Base-by-base conservation (phyloP, 306 rosid genomes). In the Trichosanthes truncata region DNA sequence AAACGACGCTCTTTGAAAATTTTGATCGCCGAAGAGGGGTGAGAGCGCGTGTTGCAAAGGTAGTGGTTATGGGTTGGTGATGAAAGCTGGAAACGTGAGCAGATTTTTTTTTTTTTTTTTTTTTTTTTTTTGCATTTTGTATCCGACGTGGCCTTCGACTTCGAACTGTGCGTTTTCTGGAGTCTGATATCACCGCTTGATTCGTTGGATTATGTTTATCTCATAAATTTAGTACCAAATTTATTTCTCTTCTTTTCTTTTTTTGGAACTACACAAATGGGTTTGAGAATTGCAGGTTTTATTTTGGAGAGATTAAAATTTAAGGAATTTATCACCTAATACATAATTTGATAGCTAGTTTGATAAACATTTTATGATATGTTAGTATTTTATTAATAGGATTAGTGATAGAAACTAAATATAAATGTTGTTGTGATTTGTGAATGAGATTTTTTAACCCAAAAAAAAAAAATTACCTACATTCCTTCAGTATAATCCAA, bases 141-240 rank as follows among this genome's bases (percentile, higher is more conserved):
- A 46, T 74, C 78, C 55, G 41, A 74, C 78, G 41, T 26, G 78
- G 78, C 38, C 61, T 74, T 49, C 61, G 5, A 15, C 56, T 74
- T 74, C 26, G 26, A 74, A 46, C 26, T 49, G 25, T 48, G 43
- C 41, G 25, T 74, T 15, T 45, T 45, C 5, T 43, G 57, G 9
- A 71, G 76, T 45, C 36, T 25, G 21, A 45, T 23, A 71, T 71
- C 76, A 45, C 76, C 56, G 76, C 40, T 71, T 71, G 56, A 29
- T 55, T 38, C 31, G 36, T 59, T 38, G 59, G 52, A 68, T 68
- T 63, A 4, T 67, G 18, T 38, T 67, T 18, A 66, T 38, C 49
- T 4, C 49, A 4, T 33, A 17, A 65, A 65, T 31, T 65, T 17
- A 14, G 12, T 35, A 3, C n/a, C 12, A 23, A 35, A 17, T 10